Percentiles rank a stretch among this genome's conserved stretches.
Evolutionary conservation across 2,329 filamentous ascomycete species (phyloP).

Genomic region (Aspergillus fumigatiaffinis): DNA sequence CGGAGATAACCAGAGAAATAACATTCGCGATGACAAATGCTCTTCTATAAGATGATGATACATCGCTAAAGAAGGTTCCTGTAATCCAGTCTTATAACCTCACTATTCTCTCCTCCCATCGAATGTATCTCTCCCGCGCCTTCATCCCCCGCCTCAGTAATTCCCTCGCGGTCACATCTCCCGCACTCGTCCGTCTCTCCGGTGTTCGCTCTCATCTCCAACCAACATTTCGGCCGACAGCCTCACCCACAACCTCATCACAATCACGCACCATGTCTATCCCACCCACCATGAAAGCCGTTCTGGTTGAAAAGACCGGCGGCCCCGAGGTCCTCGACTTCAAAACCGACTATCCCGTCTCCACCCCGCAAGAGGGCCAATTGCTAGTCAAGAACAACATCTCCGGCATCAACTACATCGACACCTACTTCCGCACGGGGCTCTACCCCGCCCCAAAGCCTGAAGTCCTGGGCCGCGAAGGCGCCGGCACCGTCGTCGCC

Average conservation of each 20-base stretch:
- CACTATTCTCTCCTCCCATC: neutral
- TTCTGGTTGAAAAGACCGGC: slow-evolving; percentile 69
- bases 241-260: slow-evolving; percentile 14
- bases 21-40: neutral
- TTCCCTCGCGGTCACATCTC: neutral
- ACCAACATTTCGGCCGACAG: neutral
- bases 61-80: neutral
- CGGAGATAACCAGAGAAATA: neutral
- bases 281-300: slow-evolving; percentile 67
- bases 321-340: slow-evolving; percentile 69
- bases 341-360: slow-evolving; percentile 67
- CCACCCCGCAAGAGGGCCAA: slow-evolving; percentile 63
- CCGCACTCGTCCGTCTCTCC: slow-evolving; percentile 6
- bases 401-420: slow-evolving; percentile 83
- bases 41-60: neutral
- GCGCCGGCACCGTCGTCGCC: slow-evolving; percentile 65
- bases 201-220: slow-evolving; percentile 10
- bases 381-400: slow-evolving; percentile 77
- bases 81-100: neutral
- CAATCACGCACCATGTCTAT: slow-evolving; percentile 43
- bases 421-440: slow-evolving; percentile 85
- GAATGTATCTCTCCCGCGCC: slow-evolving; percentile 5
- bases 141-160: neutral
- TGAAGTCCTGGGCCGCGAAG: slow-evolving; percentile 75
- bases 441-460: slow-evolving; percentile 72